Base-by-base conservation (phyloP, 148 eudicot genomes). In the Chenopodium formosanum region DNA sequence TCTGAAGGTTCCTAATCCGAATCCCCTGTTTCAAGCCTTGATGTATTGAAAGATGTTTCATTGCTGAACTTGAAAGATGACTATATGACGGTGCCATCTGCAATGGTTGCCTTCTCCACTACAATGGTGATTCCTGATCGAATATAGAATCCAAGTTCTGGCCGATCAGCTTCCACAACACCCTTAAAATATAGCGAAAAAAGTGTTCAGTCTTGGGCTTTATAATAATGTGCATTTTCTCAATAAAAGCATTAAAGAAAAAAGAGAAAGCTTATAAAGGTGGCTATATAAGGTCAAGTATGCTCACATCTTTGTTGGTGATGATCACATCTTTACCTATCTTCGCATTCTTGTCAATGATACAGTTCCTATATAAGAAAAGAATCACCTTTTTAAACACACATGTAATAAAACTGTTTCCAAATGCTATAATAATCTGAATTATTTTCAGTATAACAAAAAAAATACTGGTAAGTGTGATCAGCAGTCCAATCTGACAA, bases 291-390 rank as follows among this genome's bases (percentile, higher is more conserved):
- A 14, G 74, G 46, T 66, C 4, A 32, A 69, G 31, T 16, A 65
- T 79, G 73, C 98, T 89, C 86, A 96, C 99, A 81, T 96, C 97
- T 86, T 91, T 92, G 85, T 96, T 96, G 89, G 85, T 81, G 82
- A 96, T 96, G 88, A 91, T 78, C 85, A 96, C 99, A 78, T 94
- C 84, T 65, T 88, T 85, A 63, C 99, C 99, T 37, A 96, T 90
- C 88, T 88, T 94, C 19, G 93, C 97, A 76, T 94, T 96, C 90
- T 96, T 96, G 91, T 96, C 99, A 46, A 96, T 92, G 70, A 96
- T 96, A 66, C 98, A 94, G 27, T 90, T 94, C 84, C 99, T 96
- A 69, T 74, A 48, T 34, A 69, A 75, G n/a, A 11, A 32, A 50
- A 50, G n/a, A 34, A 7, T 70, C 69, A 46, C 37, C 58, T 53